Base-by-base conservation (phyloP, 1,139 yeast genomes). In the Yamadazyma dushanensis region DNA sequence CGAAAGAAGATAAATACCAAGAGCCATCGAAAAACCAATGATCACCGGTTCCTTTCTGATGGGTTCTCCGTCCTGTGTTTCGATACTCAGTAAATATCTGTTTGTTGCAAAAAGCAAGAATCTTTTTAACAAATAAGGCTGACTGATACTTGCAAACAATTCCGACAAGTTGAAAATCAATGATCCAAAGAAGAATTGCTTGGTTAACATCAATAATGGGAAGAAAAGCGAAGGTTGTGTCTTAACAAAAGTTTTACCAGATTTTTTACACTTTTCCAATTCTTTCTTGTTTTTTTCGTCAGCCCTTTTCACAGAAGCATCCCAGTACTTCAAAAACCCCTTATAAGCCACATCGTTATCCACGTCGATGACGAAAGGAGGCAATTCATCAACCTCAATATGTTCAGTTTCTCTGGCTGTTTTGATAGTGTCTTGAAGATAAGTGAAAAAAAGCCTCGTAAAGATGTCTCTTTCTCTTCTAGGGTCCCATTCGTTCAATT, bases 61-160 rank as follows among this genome's bases (percentile, higher is more conserved):
- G 21, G 34, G 37, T 4, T 38, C 37, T 7, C 28, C 35, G 8
- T 21, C 14, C 2, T 18, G n/a, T 5, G 11, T 17, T 25, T 20
- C 18, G 8, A 35, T 26, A 13, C 13, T 29, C 31, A 29, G 27
- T 17, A 34, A 29, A 9, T 36, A 39, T 38, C 46, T 49, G 11
- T 46, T 43, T 4, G 56, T 39, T 13, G 54, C 53, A 49, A 57
- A 66, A 11, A 50, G 38, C 36, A 66, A 61, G 32, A 66, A 62
- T 16, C 45, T 40, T 43, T 56, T 60, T 32, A 66, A 56, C 21
- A 66, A 50, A 43, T 54, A 64, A 15, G 72, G 67, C 35, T 59
- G 63, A 8, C 46, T 31, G 36, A 60, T 50, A 30, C 49, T 48
- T 22, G 53, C 43, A 3, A 28, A 23, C 31, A 59, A 50, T 34